phyloP scores from a whole-genome alignment of 192 early-diverging fungal species.

The Coemansia sp. region DNA sequence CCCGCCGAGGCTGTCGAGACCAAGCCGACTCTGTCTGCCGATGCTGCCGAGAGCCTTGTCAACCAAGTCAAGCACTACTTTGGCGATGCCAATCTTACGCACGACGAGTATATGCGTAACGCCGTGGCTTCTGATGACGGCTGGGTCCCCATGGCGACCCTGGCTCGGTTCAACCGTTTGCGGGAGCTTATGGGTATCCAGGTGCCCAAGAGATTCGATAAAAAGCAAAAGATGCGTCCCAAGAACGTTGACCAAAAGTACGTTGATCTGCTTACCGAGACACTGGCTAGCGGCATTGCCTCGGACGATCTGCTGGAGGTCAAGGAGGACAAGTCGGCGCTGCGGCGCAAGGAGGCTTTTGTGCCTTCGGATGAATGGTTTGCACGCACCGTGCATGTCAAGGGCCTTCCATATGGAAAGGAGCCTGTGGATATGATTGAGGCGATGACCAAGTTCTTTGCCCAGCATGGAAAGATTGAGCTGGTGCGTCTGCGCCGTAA shows the following conservation, averaged over 20 bases:
- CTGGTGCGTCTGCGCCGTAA: constrained; percentile 46
- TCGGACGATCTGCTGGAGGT: constrained; percentile 27
- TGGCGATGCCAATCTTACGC: constrained; percentile 49
- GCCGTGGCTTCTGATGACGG: constrained; percentile 27
- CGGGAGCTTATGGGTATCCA: constrained; percentile 35
- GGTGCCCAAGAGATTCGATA: background rate
- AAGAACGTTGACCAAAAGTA: constrained; percentile 10
- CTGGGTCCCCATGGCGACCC: constrained; percentile 22
- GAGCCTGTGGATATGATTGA: constrained; percentile 23
- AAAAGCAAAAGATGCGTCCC: constrained; percentile 4
- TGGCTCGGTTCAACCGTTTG: constrained; percentile 48
- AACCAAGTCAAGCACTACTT: constrained; percentile 51
- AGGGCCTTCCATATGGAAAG: constrained; percentile 40
- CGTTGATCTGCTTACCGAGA: constrained; percentile 16
- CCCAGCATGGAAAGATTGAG: constrained; percentile 12
- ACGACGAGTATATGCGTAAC: constrained; percentile 46
- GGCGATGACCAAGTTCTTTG: constrained; percentile 30
- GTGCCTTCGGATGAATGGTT: constrained; percentile 39
- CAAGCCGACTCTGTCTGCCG: constrained; percentile 4
- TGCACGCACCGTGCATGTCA: constrained; percentile 40
- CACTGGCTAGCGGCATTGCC: constrained; percentile 14
- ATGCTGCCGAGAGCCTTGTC: constrained; percentile 26
- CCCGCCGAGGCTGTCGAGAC: background rate
- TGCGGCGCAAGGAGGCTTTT: constrained; percentile 30
- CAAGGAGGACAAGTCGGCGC: constrained; percentile 27